phyloP scores from a whole-genome alignment of 2,329 filamentous ascomycete species.

The Calonectria crousiana region DNA sequence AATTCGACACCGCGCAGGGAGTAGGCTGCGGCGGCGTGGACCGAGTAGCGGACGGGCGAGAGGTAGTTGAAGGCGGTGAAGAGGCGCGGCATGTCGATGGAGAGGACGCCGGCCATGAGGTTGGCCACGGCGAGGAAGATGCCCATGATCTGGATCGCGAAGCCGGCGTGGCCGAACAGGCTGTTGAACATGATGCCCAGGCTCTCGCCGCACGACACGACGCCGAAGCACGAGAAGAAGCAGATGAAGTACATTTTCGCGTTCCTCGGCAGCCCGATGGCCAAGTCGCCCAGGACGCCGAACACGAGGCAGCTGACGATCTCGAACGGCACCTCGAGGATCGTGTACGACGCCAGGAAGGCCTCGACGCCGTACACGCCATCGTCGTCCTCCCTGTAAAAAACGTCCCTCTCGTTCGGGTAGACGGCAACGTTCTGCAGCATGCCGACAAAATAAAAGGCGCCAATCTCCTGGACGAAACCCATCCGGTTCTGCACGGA shows the following conservation, averaged over 20 bases:
- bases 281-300: conserved; percentile 72
- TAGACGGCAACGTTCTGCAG: conserved; percentile 83
- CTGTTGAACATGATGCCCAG: conserved; percentile 86
- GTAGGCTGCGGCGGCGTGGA: conserved; percentile 75
- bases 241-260: conserved; percentile 75
- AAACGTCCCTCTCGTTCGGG: conserved; percentile 78
- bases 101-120: conserved; percentile 78
- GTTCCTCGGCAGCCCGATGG: conserved; percentile 73
- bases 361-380: conserved; percentile 78
- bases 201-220: conserved; percentile 81
- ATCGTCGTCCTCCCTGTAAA: conserved; percentile 82
- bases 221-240: conserved; percentile 77
- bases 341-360: conserved; percentile 78
- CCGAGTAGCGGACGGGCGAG: conserved; percentile 77
- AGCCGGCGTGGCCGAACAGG: conserved; percentile 78
- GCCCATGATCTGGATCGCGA: conserved; percentile 79
- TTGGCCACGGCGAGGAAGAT: conserved; percentile 78
- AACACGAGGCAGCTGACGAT: conserved; percentile 74
- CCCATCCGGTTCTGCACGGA: conserved; percentile 80
- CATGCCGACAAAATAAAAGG: conserved; percentile 82
- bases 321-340: conserved; percentile 80
- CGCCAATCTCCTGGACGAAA: conserved; percentile 78
- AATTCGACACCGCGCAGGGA: conserved; percentile 72
- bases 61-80: conserved; percentile 79
- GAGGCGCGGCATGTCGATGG: conserved; percentile 75